Evolutionary conservation across 2,329 filamentous ascomycete species (phyloP).

Genomic region (Penicillium psychrosexuale): DNA sequence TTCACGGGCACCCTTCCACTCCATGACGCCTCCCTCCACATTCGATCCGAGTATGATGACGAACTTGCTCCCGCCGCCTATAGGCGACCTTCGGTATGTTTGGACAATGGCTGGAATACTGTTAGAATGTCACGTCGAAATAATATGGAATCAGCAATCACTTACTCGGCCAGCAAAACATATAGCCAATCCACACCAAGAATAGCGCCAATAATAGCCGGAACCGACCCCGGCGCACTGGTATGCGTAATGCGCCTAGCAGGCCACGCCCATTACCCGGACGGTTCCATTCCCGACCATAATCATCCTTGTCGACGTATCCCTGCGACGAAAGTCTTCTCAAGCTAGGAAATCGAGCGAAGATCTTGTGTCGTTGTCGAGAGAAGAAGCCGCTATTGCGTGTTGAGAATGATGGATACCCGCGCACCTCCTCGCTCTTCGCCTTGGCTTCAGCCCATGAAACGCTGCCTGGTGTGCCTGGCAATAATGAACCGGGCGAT

Average conservation of each 20-base stretch:
- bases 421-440: conserved; percentile 68
- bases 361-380: conserved; percentile 76
- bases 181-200: conserved; percentile 58
- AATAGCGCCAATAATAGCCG: conserved; percentile 59
- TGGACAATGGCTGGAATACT: conserved; percentile 51
- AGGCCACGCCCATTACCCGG: conserved; percentile 30
- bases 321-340: conserved; percentile 43
- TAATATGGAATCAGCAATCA: conserved; percentile 13
- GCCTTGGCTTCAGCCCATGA: conserved; percentile 82
- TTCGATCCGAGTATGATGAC: conserved; percentile 94
- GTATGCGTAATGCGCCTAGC: conserved; percentile 40
- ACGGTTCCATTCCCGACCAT: conserved; percentile 52
- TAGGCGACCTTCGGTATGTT: conserved; percentile 66
- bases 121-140: conserved; percentile 26
- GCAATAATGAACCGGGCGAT: conserved; percentile 24
- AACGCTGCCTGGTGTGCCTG: conserved; percentile 42
- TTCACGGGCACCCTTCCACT: conserved; percentile 95
- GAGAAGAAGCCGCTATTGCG: conserved; percentile 84
- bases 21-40: conserved; percentile 94
- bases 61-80: conserved; percentile 84
- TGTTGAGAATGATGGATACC: conserved; percentile 75
- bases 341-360: conserved; percentile 73
- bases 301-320: conserved; percentile 71
- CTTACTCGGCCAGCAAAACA: conserved; percentile 74
- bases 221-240: conserved; percentile 65